Evolutionary conservation across 2,329 filamentous ascomycete genomes (phyloP).

Genomic region (Alternaria longipes): DNA sequence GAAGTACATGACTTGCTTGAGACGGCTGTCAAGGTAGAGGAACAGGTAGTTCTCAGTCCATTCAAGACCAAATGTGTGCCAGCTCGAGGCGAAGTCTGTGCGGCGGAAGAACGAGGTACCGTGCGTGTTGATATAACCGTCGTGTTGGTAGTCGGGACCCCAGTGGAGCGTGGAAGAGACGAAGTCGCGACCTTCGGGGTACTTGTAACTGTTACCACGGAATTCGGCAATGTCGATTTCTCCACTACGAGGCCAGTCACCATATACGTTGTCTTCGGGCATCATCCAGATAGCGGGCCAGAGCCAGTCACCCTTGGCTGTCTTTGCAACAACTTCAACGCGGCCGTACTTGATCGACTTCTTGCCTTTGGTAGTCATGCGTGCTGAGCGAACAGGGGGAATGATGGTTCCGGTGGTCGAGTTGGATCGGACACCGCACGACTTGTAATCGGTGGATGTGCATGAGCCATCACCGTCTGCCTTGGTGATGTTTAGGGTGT

Average conservation of each 20-base stretch:
- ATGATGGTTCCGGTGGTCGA: constrained; percentile 77
- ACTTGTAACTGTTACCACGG: constrained; percentile 78
- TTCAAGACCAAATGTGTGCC: constrained; percentile 73
- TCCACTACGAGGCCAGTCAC: constrained; percentile 77
- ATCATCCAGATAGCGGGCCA: constrained; percentile 80
- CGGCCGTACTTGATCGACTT: constrained; percentile 81
- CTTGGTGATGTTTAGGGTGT: constrained; percentile 40
- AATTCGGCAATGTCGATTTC: constrained; percentile 85
- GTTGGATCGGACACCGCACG: constrained; percentile 78
- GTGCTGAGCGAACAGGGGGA: constrained; percentile 77
- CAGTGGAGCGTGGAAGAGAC: constrained; percentile 80
- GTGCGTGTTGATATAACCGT: constrained; percentile 36
- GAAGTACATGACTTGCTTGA: constrained; percentile 80
- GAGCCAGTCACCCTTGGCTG: constrained; percentile 82
- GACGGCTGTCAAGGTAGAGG: constrained; percentile 80
- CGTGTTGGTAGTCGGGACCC: constrained; percentile 58
- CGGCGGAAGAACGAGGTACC: constrained; percentile 60
- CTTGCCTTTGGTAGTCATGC: constrained; percentile 76
- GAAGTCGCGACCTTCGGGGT: constrained; percentile 79
- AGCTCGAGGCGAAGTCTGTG: constrained; percentile 72
- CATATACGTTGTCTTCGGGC: constrained; percentile 75
- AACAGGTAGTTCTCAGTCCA: constrained; percentile 89
- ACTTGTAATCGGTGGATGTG: constrained; percentile 65
- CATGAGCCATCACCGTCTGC: constrained; percentile 65
- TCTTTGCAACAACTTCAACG: constrained; percentile 78